Evolutionary conservation across 495 filamentous ascomycete species (phyloP).

Genomic region (Rhypophila decipiens): DNA sequence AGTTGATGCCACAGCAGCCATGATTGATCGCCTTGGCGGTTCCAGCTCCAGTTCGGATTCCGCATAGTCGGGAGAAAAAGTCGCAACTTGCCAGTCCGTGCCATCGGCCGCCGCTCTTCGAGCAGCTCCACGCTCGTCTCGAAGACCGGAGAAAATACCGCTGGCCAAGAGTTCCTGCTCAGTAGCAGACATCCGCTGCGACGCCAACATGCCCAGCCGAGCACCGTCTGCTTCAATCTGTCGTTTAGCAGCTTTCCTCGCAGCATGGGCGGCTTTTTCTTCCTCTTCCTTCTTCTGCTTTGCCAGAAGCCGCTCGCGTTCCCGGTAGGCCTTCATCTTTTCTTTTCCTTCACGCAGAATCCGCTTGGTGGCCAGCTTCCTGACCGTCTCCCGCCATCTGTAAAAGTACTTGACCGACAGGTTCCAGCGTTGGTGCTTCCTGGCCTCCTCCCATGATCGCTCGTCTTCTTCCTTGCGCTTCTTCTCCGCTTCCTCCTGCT

Average conservation of each 20-base stretch:
- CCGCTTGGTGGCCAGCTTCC: constrained; percentile 18
- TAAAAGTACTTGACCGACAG: constrained; percentile 43
- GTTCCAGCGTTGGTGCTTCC: constrained; percentile 32
- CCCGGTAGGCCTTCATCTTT: constrained; percentile 20
- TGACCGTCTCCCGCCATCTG: constrained; percentile 38
- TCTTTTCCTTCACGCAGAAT: constrained; percentile 31
- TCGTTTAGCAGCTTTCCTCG: constrained; percentile 17
- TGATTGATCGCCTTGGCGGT: constrained; percentile 1
- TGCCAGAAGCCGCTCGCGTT: constrained; percentile 16
- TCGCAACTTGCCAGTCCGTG: constrained; percentile 1
- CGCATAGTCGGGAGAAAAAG: constrained; percentile 12
- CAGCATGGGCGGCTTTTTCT: constrained; percentile 20
- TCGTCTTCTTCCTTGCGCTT: constrained; percentile 36
- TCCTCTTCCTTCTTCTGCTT: constrained; percentile 28
- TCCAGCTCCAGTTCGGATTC: constrained; percentile 22
- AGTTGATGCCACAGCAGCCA: background rate
- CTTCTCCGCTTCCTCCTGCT: constrained; percentile 29
- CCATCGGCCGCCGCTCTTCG: constrained; percentile 19
- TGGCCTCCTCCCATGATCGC: constrained; percentile 28
- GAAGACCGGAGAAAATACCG: constrained; percentile 33
- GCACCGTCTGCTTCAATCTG: constrained; percentile 14
- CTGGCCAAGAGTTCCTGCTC: constrained; percentile 39
- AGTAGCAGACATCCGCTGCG: constrained; percentile 3
- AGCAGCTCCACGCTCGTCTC: constrained; percentile 27
- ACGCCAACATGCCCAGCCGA: constrained; percentile 15